Evolutionary conservation across 768 basidiomycete genomes (phyloP).

Genomic region (Boletus subcaerulescens): DNA sequence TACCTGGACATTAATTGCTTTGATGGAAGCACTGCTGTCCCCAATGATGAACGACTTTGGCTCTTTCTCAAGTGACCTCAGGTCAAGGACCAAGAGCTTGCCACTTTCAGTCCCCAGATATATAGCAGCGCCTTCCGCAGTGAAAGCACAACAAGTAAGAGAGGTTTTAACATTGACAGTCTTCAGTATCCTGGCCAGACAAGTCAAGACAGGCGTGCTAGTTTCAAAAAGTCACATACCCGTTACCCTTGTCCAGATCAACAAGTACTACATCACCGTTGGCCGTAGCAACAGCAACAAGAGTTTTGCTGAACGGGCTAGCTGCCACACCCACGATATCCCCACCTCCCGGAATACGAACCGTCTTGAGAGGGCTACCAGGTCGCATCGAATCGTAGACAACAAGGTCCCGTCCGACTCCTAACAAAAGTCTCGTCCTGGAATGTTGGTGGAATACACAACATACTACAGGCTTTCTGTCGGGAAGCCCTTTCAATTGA

Average conservation of each 20-base stretch:
- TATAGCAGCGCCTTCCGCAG: constrained; percentile 63
- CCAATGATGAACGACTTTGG: constrained; percentile 54
- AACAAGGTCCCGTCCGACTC: constrained; percentile 47
- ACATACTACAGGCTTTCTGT: constrained; percentile 38
- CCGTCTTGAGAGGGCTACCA: constrained; percentile 50
- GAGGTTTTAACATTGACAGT: constrained; percentile 50
- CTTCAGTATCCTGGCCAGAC: constrained; percentile 50
- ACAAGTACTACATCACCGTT: constrained; percentile 55
- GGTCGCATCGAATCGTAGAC: constrained; percentile 64
- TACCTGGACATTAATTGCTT: constrained; percentile 59
- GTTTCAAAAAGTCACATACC: constrained; percentile 38
- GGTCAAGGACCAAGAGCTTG: constrained; percentile 58
- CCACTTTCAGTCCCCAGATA: constrained; percentile 66
- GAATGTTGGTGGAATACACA: constrained; percentile 64
- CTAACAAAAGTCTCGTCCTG: constrained; percentile 58
- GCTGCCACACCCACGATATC: constrained; percentile 55
- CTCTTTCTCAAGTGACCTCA: constrained; percentile 64
- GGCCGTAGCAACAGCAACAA: constrained; percentile 56
- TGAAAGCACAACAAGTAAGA: constrained; percentile 63
- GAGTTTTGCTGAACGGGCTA: constrained; percentile 75
- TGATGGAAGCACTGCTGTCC: constrained; percentile 44
- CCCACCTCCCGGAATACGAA: constrained; percentile 49
- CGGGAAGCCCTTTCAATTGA: constrained; percentile 52
- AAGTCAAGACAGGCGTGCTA: background rate
- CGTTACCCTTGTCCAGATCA: constrained; percentile 74